These are phyloP conservation scores for Geranium rotundifolium DNA, from an alignment of 345 rosid genomes.

Conservation along the genomic window DNA sequence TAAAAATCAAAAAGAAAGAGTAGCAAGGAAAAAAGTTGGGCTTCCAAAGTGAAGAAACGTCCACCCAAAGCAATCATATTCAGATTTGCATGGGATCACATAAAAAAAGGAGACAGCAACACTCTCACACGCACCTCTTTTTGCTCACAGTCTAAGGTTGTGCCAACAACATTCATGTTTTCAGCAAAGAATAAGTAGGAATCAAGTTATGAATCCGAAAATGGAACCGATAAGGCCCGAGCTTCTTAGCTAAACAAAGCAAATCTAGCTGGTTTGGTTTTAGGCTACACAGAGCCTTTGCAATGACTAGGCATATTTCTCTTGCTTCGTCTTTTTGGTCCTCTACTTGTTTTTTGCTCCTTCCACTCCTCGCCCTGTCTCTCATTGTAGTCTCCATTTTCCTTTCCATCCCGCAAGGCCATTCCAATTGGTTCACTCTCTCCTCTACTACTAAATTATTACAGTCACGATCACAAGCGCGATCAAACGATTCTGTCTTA, in stretches of 20 bases:
- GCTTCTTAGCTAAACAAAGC: background rate
- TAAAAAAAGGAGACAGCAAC: too few relatives aligned
- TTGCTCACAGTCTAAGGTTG: too few relatives aligned
- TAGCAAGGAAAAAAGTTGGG: too few relatives aligned
- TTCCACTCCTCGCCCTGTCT: background rate
- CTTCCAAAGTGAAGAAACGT: too few relatives aligned
- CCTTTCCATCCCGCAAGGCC: background rate
- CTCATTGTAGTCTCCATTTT: background rate
- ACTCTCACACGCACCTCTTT: too few relatives aligned
- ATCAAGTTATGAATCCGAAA: conserved; percentile 12
- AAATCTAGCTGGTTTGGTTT: background rate
- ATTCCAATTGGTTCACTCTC: background rate
- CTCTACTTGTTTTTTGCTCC: background rate
- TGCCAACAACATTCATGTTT: too few relatives aligned
- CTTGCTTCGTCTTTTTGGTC: background rate
- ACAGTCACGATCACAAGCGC: too few relatives aligned
- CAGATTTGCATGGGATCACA: too few relatives aligned
- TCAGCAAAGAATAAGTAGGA: conserved; percentile 4
- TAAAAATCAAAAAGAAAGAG: too few relatives aligned
- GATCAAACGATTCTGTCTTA: background rate
- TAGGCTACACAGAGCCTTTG: background rate
- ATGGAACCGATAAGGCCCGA: too few relatives aligned
- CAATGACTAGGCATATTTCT: background rate
- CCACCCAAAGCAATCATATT: too few relatives aligned
- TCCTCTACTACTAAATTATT: background rate